A percentile compares a stretch with the other conserved stretches of the same genome.
Evolutionary conservation across 192 early-diverging fungal genomes (phyloP).

Genomic region (Coemansia sp.): DNA sequence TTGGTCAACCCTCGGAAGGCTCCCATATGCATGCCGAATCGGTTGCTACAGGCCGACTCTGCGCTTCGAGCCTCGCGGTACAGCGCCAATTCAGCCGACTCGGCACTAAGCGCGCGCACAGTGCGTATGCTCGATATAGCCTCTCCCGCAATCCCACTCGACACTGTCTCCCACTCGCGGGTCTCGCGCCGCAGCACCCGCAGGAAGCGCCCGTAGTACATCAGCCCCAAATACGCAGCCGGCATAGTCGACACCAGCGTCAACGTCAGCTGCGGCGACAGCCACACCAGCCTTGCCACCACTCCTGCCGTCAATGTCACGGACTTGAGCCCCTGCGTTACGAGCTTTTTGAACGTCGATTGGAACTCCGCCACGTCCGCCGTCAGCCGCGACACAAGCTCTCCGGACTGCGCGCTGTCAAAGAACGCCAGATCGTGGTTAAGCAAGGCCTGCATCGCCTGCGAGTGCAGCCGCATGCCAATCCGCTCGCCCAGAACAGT

Average conservation of each 20-base stretch:
- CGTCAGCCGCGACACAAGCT: conserved; percentile 59
- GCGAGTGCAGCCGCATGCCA: conserved; percentile 55
- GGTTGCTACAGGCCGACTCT: conserved; percentile 43
- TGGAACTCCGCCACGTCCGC: conserved; percentile 65
- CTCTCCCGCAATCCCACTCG: conserved; percentile 62
- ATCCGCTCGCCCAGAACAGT: conserved; percentile 65
- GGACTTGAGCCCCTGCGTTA: conserved; percentile 64
- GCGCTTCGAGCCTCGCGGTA: conserved; percentile 51
- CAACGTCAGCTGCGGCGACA: conserved; percentile 60
- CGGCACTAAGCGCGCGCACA: conserved; percentile 64
- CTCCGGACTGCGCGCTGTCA: conserved; percentile 59
- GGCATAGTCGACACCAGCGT: conserved; percentile 61
- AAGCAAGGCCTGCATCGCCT: conserved; percentile 59
- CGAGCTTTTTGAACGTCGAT: conserved; percentile 62
- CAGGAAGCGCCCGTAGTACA: conserved; percentile 61
- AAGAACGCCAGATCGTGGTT: conserved; percentile 67
- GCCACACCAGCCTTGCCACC: conserved; percentile 56
- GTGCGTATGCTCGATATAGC: conserved; percentile 63
- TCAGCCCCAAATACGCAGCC: conserved; percentile 53
- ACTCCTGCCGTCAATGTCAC: conserved; percentile 61
- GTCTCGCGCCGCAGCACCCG: conserved; percentile 52
- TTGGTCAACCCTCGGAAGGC: conserved; percentile 67
- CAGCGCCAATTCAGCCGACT: conserved; percentile 57
- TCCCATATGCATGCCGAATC: conserved; percentile 66
- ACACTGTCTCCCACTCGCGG: conserved; percentile 54